Percentiles rank a stretch among this genome's conserved stretches.
These are phyloP conservation scores for Pestalotiopsis sp. DNA, from an alignment of 2,329 filamentous ascomycete species.

Conservation along the genomic window DNA sequence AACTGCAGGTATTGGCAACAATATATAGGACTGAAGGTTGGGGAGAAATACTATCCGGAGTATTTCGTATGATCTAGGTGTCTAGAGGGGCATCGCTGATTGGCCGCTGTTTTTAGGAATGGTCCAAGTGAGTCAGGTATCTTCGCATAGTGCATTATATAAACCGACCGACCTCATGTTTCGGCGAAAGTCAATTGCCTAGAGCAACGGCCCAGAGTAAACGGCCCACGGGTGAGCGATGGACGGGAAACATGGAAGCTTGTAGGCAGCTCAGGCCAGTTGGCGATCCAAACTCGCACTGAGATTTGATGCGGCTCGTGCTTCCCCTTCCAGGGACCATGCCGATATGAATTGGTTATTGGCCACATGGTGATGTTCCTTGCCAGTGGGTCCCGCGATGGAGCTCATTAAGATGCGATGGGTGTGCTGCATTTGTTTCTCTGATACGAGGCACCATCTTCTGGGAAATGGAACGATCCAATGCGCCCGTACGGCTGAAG, in stretches of 20 bases:
- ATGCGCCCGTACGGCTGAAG: too few relatives aligned
- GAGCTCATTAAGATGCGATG: not conserved
- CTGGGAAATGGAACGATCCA: not conserved
- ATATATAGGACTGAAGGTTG: too few relatives aligned
- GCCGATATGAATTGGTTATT: not conserved
- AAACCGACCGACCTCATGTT: not conserved
- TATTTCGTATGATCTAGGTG: too few relatives aligned
- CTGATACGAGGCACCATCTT: not conserved
- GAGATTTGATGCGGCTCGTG: not conserved
- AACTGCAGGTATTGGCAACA: too few relatives aligned
- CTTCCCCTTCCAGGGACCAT: not conserved
- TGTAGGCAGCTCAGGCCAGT: not conserved
- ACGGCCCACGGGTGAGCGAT: not conserved
- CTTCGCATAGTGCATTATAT: not conserved
- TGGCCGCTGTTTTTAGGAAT: not conserved
- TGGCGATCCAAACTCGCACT: not conserved
- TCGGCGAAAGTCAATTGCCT: not conserved
- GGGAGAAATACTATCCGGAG: too few relatives aligned
- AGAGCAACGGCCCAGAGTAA: not conserved
- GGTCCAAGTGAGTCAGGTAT: not conserved
- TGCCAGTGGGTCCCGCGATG: not conserved
- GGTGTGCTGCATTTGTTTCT: not conserved
- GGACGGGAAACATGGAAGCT: not conserved
- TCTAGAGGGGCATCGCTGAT: not conserved
- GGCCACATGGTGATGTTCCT: slow-evolving; percentile 1